Evolutionary conservation across 2,329 filamentous ascomycete genomes (phyloP).

Genomic region (Pseudogymnoascus destructans): DNA sequence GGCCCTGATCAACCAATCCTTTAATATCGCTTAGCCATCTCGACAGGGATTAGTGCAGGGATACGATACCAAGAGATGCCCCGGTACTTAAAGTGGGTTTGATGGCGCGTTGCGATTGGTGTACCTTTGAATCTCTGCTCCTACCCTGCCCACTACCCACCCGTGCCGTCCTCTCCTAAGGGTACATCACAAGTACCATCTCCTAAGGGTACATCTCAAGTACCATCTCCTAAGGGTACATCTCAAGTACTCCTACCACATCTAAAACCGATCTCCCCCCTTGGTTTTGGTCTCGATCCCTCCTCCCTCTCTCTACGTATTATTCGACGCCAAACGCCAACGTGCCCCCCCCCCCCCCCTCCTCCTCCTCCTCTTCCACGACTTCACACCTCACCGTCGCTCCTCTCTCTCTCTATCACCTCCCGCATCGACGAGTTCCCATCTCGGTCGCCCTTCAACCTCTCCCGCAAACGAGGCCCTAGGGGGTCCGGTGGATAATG

Average conservation of each 20-base stretch:
- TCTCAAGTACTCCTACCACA: too few relatives aligned
- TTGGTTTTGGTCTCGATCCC: not conserved
- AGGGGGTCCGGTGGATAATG: slow-evolving; percentile 2
- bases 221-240: not conserved
- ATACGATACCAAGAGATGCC: not conserved
- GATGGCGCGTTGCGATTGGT: not conserved
- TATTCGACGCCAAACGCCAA: not conserved
- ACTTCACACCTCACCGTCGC: slow-evolving; percentile 2
- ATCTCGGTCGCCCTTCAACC: not conserved
- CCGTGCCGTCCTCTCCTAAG: not conserved
- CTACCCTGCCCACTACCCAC: too few relatives aligned
- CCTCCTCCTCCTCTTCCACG: not conserved
- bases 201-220: not conserved
- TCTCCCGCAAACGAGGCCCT: not conserved
- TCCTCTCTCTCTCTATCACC: not conserved
- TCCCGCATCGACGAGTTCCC: not conserved
- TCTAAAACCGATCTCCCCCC: too few relatives aligned
- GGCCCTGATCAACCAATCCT: not conserved
- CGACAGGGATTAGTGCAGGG: not conserved
- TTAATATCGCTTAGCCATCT: slow-evolving; percentile 3
- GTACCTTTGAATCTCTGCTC: too few relatives aligned
- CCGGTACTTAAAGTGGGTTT: not conserved
- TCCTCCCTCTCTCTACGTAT: not conserved
- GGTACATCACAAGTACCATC: not conserved
- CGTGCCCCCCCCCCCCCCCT: not conserved